Evolutionary conservation across 75 land plant genomes (phyloP), one percentile per base, ranked within the genome.

Genomic region (Chamaecyparis obtusa): DNA sequence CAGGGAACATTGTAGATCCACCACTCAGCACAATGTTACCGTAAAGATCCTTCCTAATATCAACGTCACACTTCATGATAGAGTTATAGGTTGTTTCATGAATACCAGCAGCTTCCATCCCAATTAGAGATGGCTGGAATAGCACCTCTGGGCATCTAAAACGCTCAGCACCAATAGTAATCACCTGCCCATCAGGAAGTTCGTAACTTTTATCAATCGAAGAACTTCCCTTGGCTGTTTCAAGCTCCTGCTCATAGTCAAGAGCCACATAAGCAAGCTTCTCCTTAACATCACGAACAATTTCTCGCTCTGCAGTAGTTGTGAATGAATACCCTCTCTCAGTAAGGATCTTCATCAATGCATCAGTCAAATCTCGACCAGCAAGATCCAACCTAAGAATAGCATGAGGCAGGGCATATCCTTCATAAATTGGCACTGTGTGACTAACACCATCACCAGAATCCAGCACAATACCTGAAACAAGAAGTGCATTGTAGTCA

Each of bases 381-480:
- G 93, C 93, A 87, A 92, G 93, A 85, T 92, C 93, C 90, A 92
- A 72, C 54, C 93, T 85, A 67, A 91, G 92, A 35, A 92, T 92
- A 36, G 93, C 93, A 87, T 92, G 92, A 51, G 93, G 93, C 27
- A 92, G 82, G 36, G 93, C 93, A 87, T 92, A 92, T 37, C 93
- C 93, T 88, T 92, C 93, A 85, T 92, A 92, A 88, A 92, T 91
- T 37, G 93, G 93, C 60, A 92, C 90, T 35, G 93, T 86, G 90
- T 92, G 93, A n/a, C 87, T 92, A 15, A 92, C 93, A 60, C 93
- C 93, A 84, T 92, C 93, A 44, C 94, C 94, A 83, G 91, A 92
- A 84, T 92, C 93, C 33, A 84, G 64, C 67, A 84, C 85, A 84
- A 84, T 84, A 54, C 87, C 87, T 46, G 84, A 56, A 56, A 85